These are phyloP conservation scores for Butyriboletus loyo DNA, from an alignment of 768 basidiomycete species.

Conservation along the genomic window DNA sequence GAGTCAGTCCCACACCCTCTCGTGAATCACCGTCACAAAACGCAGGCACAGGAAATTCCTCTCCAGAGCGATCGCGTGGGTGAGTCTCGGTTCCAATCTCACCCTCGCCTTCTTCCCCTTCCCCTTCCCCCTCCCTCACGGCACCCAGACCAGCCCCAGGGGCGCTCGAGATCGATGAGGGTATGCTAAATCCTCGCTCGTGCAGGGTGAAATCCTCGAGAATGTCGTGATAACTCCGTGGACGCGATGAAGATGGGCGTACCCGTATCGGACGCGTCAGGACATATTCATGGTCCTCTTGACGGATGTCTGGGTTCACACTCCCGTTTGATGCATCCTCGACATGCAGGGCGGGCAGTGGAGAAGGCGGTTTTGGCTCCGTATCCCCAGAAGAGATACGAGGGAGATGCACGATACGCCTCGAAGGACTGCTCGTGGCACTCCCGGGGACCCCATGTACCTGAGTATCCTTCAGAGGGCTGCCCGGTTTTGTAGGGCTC, in stretches of 20 bases:
- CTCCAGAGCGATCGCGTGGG: not conserved
- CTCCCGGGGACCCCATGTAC: conserved; percentile 8
- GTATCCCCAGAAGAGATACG: conserved; percentile 18
- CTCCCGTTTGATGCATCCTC: not conserved
- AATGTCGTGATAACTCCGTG: conserved; percentile 65
- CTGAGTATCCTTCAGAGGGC: conserved; percentile 17
- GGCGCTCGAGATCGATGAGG: conserved; percentile 30
- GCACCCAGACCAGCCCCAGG: conserved; percentile 22
- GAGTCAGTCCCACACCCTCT: not conserved
- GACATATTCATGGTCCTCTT: conserved; percentile 5
- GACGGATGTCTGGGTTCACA: not conserved
- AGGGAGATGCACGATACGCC: conserved; percentile 19
- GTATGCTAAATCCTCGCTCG: conserved; percentile 28
- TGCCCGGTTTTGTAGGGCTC: conserved; percentile 21
- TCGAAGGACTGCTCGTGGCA: conserved; percentile 21
- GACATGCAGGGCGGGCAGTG: not conserved
- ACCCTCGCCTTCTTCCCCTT: not conserved
- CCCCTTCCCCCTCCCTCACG: conserved; percentile 18
- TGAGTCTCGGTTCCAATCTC: not conserved
- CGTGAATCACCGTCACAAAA: not conserved
- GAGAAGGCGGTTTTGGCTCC: conserved; percentile 9
- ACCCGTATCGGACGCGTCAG: conserved; percentile 27
- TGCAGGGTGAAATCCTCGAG: conserved; percentile 57
- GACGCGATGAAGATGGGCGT: conserved; percentile 38
- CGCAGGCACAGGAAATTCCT: not conserved